Base-by-base conservation (phyloP, 2,329 filamentous ascomycete species). In the Blumeria graminis region DNA sequence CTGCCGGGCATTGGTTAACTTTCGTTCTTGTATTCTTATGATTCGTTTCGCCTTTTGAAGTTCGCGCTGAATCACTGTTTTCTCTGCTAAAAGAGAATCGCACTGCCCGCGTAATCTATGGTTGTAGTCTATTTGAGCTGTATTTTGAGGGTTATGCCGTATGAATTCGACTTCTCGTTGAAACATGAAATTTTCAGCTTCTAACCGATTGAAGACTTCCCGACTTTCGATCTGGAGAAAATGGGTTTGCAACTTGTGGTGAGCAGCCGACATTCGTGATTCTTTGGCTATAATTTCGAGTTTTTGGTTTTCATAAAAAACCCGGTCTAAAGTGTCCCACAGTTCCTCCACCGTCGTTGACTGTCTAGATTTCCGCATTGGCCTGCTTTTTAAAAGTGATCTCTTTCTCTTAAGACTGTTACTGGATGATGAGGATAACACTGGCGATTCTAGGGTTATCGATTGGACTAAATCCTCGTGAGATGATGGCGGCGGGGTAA, bases 101-200 rank as follows among this genome's bases (percentile, higher is more conserved):
- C 81, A 81, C 59, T 77, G 76, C 56, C 74, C 70, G 64, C 87
- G 78, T 57, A 86, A 72, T 61, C 89, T 76, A 57, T 74, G 74
- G 57, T 75, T 71, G 22, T 74, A 73, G 55, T 80, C 75, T 61
- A 70, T 74, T 57, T 80, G 75, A 22, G 71, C 72, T 50, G 74
- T 72, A 3, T 75, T 75, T 58, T 82, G 79, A 55, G 76, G 77
- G 55, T 79, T 77, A 65, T 84, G 77, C 65, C 92, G 83, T 33
- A 95, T 72, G 11, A 89, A 85, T 59, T 94, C 85, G 18, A 94
- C 83, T 68, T 95, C 88, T 22, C 84, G 77, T 60, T 86, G 79
- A n/a, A 83, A 84, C 78, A 95, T 89, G 61, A 92, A 85, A 63
- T 94, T 84, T 68, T 95, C 90, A 5, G 95, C 89, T 38, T 82